Evolutionary conservation across 371 early-diverging fungal genomes (phyloP).

Genomic region (Syncephalastrum contaminatum): DNA sequence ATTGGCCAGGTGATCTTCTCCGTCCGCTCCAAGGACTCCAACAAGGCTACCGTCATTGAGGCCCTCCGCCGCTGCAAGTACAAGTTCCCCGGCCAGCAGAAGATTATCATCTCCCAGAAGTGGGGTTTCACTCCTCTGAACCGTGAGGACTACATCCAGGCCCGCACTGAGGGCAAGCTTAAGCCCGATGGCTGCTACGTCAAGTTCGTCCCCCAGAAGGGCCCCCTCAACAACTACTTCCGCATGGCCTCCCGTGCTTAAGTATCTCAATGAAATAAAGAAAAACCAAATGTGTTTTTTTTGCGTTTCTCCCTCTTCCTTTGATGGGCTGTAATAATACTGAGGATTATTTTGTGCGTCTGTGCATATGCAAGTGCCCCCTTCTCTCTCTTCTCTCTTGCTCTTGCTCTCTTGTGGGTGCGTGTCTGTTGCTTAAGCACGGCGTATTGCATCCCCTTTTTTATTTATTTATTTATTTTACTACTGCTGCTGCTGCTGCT

Average conservation of each 20-base stretch:
- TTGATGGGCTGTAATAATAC: not conserved
- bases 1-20: constrained; percentile 99
- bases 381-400: too few species aligned
- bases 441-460: constrained; percentile 2
- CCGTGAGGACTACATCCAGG: constrained; percentile 90
- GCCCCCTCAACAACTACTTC: constrained; percentile 75
- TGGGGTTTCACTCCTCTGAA: constrained; percentile 99
- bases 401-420: not conserved
- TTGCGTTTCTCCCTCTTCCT: constrained; percentile 6
- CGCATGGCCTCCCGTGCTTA: constrained; percentile 30
- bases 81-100: constrained; percentile 99
- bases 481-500: too few species aligned
- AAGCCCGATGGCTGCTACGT: constrained; percentile 97
- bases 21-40: constrained; percentile 96
- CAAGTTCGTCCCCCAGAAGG: constrained; percentile 93
- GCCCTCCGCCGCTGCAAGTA: constrained; percentile 97
- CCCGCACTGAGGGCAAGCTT: constrained; percentile 78
- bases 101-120: constrained; percentile 98
- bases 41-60: constrained; percentile 96
- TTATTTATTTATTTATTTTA: not conserved
- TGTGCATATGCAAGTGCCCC: not conserved
- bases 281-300: constrained; percentile 5
- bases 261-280: constrained; percentile 6
- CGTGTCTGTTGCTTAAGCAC: not conserved
- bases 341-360: not conserved